These are phyloP conservation scores for Cicer bijugum DNA, from an alignment of 306 rosid species.

Conservation along the genomic window DNA sequence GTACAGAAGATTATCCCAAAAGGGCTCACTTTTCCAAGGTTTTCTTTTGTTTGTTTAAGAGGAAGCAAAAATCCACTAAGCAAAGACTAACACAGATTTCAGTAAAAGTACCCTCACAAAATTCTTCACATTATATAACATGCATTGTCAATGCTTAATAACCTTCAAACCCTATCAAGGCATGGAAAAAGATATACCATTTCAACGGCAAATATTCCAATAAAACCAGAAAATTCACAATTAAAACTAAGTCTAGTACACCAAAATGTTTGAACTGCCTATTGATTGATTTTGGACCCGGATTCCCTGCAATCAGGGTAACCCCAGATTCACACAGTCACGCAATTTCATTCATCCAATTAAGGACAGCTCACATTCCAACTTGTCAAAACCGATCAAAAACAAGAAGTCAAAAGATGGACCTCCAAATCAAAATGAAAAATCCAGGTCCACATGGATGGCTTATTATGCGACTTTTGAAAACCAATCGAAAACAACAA, in stretches of 20 bases:
- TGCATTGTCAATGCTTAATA: background rate
- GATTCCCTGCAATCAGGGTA: background rate
- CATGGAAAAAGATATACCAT: background rate
- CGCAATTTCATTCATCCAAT: background rate
- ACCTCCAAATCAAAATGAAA: background rate
- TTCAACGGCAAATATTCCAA: background rate
- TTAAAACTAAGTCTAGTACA: background rate
- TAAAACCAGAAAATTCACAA: background rate
- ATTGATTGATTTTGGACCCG: background rate
- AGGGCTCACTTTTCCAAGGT: background rate
- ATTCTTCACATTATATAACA: background rate
- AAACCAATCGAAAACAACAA: no score
- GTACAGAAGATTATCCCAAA: constrained; percentile 9
- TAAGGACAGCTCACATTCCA: background rate
- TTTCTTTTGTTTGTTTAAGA: background rate
- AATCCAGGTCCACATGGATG: background rate
- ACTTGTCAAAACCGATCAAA: background rate
- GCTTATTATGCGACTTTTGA: no score
- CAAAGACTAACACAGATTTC: background rate
- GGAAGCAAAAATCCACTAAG: background rate
- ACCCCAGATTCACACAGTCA: background rate
- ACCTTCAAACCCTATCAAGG: background rate
- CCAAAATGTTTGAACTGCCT: background rate
- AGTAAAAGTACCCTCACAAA: background rate
- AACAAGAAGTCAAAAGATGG: background rate